Percentiles rank a stretch among this genome's conserved stretches.
Conservation (phyloP, 129 eudicot genomes). For the Escallonia rubra region DNA sequence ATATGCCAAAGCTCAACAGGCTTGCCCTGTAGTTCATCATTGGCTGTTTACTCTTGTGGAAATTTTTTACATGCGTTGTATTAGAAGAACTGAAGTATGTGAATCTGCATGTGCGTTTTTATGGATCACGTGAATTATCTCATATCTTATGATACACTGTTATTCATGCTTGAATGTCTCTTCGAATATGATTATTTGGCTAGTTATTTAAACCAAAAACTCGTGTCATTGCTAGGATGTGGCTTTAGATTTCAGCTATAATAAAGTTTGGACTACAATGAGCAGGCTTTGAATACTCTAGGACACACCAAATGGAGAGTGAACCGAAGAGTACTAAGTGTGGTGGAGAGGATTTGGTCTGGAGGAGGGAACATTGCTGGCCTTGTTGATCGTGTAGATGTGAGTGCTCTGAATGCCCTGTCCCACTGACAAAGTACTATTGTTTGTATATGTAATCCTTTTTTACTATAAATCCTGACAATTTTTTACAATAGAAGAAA, state of each 20-base stretch:
- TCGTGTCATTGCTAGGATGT: too few species aligned
- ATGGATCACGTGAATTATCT: too few species aligned
- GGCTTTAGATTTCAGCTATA: not conserved
- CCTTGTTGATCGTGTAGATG: slow-evolving; percentile 78
- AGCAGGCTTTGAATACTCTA: slow-evolving; percentile 89
- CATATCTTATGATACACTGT: too few species aligned
- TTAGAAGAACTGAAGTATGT: too few species aligned
- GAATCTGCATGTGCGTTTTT: too few species aligned
- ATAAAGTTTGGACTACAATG: not conserved
- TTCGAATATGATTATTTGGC: too few species aligned
- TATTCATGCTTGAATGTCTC: too few species aligned
- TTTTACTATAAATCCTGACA: not conserved
- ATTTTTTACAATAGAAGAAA: not conserved
- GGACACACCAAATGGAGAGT: slow-evolving; percentile 96
- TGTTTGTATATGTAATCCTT: not conserved
- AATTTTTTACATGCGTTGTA: too few species aligned
- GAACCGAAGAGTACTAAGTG: slow-evolving; percentile 62
- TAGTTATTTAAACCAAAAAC: too few species aligned
- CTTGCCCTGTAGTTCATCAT: too few species aligned
- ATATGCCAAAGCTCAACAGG: too few species aligned
- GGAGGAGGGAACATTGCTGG: slow-evolving; percentile 87
- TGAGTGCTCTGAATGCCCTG: slow-evolving; percentile 29
- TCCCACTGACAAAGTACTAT: not conserved
- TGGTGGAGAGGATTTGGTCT: slow-evolving; percentile 88
- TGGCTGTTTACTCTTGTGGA: too few species aligned